Base-by-base conservation (phyloP, 1,139 yeast genomes). In the Blastobotrys ciferrii region DNA sequence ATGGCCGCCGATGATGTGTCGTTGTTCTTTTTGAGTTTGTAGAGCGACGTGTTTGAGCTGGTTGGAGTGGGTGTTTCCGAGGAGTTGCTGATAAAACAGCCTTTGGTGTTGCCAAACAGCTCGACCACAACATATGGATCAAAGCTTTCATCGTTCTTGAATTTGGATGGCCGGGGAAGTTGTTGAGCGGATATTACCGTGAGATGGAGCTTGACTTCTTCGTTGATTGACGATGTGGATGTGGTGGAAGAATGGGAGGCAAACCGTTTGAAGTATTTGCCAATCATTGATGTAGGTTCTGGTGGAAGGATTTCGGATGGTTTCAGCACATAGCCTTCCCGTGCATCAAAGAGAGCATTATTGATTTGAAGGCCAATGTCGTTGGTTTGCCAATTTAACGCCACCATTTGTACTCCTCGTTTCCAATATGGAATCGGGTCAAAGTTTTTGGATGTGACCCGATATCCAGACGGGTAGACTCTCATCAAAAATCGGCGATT, bases 331-430 rank as follows among this genome's bases (percentile, higher is more conserved):
- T 87, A 94, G 0, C 98, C 98, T 0, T 77, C 71, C 31, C 73
- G 75, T 17, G 75, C 71, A 0, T 78, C 77, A 65, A 92, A 92
- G 74, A 91, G 71, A 0, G 97, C 87, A 57, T 86, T 87, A 64
- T 89, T 91, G n/a, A 92, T 62, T 61, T 88, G 96, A 63, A 89
- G 92, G 0, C 97, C 97, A 18, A 81, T 55, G 62, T 92, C 98
- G 64, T 81, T 84, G 0, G 95, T 85, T 66, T 92, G 98, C 98
- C 98, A 94, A 62, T 92, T 92, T 1, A 96, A 82, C 0, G 98
- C 98, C 2, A 87, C 98, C 89, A 94, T 80, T 62, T 92, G 98
- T 3, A 78, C 84, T 0, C 99, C 99, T 46, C 77, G 73, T 43
- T 74, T 73, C 98, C 99, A 92, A 60, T 80, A 88, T 0, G 68